Evolutionary conservation across 345 rosid species (phyloP).

Genomic region (Iberis pinnata): DNA sequence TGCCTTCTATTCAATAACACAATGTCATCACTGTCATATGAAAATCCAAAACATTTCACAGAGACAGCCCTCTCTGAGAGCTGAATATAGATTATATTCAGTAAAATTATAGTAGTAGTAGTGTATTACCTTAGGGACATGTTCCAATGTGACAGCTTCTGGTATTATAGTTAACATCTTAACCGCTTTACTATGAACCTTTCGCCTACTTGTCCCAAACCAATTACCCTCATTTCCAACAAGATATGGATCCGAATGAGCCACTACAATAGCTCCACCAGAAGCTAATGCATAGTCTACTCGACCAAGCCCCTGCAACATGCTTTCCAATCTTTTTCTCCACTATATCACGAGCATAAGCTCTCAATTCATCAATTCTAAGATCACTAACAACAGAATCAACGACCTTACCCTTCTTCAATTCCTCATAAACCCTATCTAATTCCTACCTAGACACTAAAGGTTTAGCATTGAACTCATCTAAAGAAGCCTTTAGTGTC

Average conservation of each 20-base stretch:
- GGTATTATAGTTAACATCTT: conserved; percentile 72
- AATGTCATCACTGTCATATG: background rate
- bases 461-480: conserved; percentile 42
- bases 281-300: conserved; percentile 70
- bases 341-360: conserved; percentile 69
- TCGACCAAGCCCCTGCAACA: conserved; percentile 82
- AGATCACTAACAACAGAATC: conserved; percentile 24
- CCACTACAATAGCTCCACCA: conserved; percentile 58
- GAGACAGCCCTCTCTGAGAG: background rate
- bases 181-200: conserved; percentile 46
- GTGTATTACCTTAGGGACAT: conserved; percentile 77
- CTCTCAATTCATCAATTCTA: conserved; percentile 58
- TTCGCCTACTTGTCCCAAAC: conserved; percentile 32
- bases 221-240: conserved; percentile 40
- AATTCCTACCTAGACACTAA: conserved; percentile 72
- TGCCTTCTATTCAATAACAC: conserved; percentile 1
- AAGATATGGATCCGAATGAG: conserved; percentile 63
- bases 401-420: conserved; percentile 43
- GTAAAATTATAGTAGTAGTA: conserved; percentile 9
- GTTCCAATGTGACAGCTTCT: conserved; percentile 87
- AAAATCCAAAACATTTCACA: background rate
- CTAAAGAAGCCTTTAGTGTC: conserved; percentile 40
- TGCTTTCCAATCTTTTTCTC: conserved; percentile 83
- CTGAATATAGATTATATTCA: background rate
- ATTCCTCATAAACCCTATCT: conserved; percentile 44